Evolutionary conservation across 345 rosid species (phyloP), one percentile per base, ranked within the genome.

Genomic region (Odontarrhena argentea): DNA sequence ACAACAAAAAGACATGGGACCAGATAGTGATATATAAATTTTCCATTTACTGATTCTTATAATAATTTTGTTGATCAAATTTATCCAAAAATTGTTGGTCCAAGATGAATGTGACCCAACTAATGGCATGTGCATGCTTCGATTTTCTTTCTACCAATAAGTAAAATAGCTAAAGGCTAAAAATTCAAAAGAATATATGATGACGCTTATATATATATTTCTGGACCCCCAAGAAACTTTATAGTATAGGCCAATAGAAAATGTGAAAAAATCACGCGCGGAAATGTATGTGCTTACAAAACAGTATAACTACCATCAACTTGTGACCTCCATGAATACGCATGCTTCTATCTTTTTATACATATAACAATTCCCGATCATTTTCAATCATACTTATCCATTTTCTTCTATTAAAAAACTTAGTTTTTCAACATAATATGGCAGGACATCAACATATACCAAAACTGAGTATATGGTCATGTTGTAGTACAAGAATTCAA

Each of bases 281-380:
- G 56, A 45, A 3, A 60, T 64, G 65, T 43, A 32, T 25, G 30
- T 35, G 54, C 15, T 9, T 14, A 52, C 58, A 48, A 46, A 56
- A 72, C 25, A 38, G 9, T 18, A 51, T 12, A 43, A 60, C 26
- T 61, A 63, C 48, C 60, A 51, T 26, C 69, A 71, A 42, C 60
- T 49, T 22, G 60, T 56, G 70, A 52, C 54, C 10, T 59, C 50
- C 62, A 67, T 59, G 50, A 71, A 66, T 18, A 60, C 77, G 77
- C 77, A 73, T 66, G 77, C 72, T 11, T 60, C 24, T 15, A 50
- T 25, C 35, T 7, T 30, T 32, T 8, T 36, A 9, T 53, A 41
- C 12, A 26, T 10, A 26, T 42, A 32, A 8, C 7, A 10, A 34
- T 37, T 64, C 9, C 37, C 13, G 11, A 28, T 28, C 5, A 32